phyloP scores from a whole-genome alignment of 2,329 filamentous ascomycete genomes.

The Hymenoscyphus infarciens region DNA sequence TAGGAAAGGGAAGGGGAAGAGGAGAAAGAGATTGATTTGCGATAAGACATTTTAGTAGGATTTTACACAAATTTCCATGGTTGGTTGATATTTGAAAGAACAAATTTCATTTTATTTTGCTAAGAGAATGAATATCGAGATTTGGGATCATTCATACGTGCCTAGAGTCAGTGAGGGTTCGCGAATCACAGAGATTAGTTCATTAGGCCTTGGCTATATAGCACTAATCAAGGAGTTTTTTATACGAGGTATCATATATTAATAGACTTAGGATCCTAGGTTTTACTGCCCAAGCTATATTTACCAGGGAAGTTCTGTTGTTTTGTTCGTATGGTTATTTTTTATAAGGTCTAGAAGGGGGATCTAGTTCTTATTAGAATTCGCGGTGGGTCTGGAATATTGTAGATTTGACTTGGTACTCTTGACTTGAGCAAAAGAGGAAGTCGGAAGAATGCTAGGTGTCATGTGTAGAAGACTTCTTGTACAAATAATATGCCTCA shows the following conservation, averaged over 20 bases:
- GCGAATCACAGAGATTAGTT: neutral
- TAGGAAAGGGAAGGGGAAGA: too few relatives aligned
- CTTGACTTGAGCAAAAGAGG: neutral
- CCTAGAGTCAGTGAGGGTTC: neutral
- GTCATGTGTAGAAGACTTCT: neutral
- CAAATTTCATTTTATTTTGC: too few relatives aligned
- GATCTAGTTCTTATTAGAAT: neutral
- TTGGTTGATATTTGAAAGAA: too few relatives aligned
- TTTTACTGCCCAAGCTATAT: neutral
- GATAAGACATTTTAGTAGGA: too few relatives aligned
- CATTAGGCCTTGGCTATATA: too few relatives aligned
- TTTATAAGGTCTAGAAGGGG: neutral
- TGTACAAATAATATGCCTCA: constrained; percentile 2
- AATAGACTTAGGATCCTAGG: neutral
- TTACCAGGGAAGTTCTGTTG: neutral
- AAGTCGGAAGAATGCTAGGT: neutral
- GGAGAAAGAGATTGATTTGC: too few relatives aligned
- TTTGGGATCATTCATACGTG: neutral
- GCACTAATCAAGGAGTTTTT: neutral
- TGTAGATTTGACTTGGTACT: neutral
- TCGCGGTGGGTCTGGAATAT: too few relatives aligned
- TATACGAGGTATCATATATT: neutral
- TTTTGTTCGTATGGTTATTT: neutral
- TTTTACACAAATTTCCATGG: too few relatives aligned
- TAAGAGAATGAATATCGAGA: too few relatives aligned